These are phyloP conservation scores for Monilinia aucupariae DNA, from an alignment of 2,329 filamentous ascomycete genomes.

Conservation along the genomic window DNA sequence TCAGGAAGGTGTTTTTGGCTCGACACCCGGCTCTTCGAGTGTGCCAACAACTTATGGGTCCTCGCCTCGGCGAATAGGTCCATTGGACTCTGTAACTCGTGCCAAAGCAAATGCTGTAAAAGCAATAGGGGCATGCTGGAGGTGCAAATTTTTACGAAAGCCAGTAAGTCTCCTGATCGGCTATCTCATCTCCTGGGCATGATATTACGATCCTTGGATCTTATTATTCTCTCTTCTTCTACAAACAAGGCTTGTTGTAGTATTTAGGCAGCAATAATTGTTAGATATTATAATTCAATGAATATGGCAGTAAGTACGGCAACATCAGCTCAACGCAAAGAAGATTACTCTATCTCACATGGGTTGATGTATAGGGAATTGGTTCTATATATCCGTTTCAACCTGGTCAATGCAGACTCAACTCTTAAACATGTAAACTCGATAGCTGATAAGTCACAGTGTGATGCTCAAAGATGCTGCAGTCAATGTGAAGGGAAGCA, in stretches of 20 bases:
- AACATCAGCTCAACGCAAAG: not conserved
- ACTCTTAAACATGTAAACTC: not conserved
- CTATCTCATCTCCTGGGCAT: not conserved
- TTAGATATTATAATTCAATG: not conserved
- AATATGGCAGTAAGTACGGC: not conserved
- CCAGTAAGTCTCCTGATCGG: constrained; percentile 8
- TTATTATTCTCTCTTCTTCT: not conserved
- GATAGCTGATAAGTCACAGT: not conserved
- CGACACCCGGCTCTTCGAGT: constrained; percentile 6
- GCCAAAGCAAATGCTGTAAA: constrained; percentile 20
- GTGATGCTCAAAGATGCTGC: constrained; percentile 15
- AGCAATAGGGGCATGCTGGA: constrained; percentile 22
- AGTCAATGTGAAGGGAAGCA: constrained; percentile 14
- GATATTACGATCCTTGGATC: not conserved
- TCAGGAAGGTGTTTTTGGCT: constrained; percentile 15
- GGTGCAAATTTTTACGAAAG: constrained; percentile 21
- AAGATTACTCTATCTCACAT: not conserved
- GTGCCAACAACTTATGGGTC: constrained; percentile 6
- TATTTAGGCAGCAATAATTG: not conserved
- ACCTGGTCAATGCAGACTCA: no score
- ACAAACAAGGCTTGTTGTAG: accelerated
- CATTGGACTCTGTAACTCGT: constrained; percentile 13
- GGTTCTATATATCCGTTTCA: not conserved
- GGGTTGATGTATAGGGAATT: not conserved
- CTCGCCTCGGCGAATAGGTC: constrained; percentile 11